These are phyloP conservation scores for Zygosaccharomyces bisporus DNA, from an alignment of 805 yeast species.

Conservation along the genomic window DNA sequence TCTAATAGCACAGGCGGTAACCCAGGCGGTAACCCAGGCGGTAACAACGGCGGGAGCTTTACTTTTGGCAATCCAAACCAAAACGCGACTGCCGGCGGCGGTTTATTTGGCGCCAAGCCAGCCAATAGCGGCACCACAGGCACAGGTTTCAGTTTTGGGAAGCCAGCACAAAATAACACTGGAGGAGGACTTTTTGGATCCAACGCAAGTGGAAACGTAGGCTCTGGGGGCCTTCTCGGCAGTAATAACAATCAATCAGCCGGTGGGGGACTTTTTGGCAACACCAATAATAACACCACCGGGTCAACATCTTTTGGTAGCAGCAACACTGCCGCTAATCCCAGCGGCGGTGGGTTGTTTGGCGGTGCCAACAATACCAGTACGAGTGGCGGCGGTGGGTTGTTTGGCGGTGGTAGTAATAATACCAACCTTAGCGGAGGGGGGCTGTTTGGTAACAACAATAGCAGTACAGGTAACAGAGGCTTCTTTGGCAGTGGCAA, in stretches of 20 bases:
- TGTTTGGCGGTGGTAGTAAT: slow-evolving; percentile 27
- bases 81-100: slow-evolving; percentile 17
- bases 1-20: slow-evolving; percentile 3
- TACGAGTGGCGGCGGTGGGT: slow-evolving; percentile 22
- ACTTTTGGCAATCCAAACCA: slow-evolving; percentile 14
- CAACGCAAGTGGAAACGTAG: slow-evolving; percentile 15
- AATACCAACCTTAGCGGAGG: slow-evolving; percentile 16
- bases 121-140: slow-evolving; percentile 29
- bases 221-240: slow-evolving; percentile 7
- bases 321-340: slow-evolving; percentile 14
- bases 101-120: slow-evolving; percentile 24
- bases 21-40: slow-evolving; percentile 2
- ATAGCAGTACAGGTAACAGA: slow-evolving; percentile 21
- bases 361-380: slow-evolving; percentile 15
- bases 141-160: slow-evolving; percentile 34
- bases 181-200: slow-evolving; percentile 40
- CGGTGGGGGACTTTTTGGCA: slow-evolving; percentile 30
- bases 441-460: slow-evolving; percentile 30
- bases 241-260: not conserved
- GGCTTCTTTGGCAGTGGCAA: slow-evolving; percentile 34
- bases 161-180: slow-evolving; percentile 19
- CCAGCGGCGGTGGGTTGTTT: slow-evolving; percentile 26
- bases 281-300: slow-evolving; percentile 14
- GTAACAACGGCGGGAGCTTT: slow-evolving; percentile 9
- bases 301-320: slow-evolving; percentile 35